Conservation (phyloP, 768 basidiomycete species). For the Mycena epipterygia region DNA sequence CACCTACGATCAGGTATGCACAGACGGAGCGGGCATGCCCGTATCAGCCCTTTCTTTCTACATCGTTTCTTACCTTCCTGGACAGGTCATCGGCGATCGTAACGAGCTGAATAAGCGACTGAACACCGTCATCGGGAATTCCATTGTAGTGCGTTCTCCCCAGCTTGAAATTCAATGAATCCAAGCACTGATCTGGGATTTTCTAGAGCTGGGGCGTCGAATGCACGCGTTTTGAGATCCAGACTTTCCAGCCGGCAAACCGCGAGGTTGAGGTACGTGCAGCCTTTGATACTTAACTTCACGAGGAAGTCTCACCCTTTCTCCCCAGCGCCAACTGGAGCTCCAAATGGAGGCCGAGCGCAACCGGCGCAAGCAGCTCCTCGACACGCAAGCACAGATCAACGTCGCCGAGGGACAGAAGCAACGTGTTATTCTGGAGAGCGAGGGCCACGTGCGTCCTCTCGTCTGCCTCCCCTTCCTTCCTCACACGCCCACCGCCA, state of each 20-base stretch:
- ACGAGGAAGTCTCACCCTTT: neutral
- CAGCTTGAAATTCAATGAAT: neutral
- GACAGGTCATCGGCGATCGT: conserved; percentile 66
- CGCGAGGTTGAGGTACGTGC: conserved; percentile 67
- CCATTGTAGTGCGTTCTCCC: conserved; percentile 54
- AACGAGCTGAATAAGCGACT: conserved; percentile 65
- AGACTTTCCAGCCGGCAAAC: conserved; percentile 71
- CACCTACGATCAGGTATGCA: conserved; percentile 58
- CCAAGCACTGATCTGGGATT: neutral
- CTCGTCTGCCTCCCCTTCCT: neutral
- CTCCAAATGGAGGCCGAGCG: conserved; percentile 73
- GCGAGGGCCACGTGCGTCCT: conserved; percentile 62
- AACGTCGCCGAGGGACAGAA: conserved; percentile 73
- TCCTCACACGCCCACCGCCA: neutral
- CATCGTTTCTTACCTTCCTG: neutral
- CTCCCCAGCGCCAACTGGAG: conserved; percentile 65
- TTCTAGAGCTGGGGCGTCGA: conserved; percentile 68
- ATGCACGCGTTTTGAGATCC: conserved; percentile 71
- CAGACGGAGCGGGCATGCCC: no score
- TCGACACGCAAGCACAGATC: conserved; percentile 70
- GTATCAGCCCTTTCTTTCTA: neutral
- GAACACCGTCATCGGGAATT: conserved; percentile 62
- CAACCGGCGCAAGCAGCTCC: conserved; percentile 66
- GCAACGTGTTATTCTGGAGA: conserved; percentile 67
- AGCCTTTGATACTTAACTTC: neutral